Conservation (phyloP, 306 rosid genomes). For the Myrica gale region DNA sequence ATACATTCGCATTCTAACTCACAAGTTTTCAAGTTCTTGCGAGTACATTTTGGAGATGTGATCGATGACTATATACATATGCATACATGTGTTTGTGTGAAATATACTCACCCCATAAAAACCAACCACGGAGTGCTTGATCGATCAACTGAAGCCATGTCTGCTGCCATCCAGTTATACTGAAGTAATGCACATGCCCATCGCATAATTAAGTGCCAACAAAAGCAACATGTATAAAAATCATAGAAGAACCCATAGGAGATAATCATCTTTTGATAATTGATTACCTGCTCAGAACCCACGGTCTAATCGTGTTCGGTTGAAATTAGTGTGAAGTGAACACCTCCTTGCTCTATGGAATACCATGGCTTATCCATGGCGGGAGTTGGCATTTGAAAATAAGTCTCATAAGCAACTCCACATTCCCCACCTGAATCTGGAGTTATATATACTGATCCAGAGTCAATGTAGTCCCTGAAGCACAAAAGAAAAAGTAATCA, state of each 20-base stretch:
- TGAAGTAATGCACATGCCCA: constrained; percentile 22
- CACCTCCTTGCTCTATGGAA: constrained; percentile 76
- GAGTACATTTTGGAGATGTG: background rate
- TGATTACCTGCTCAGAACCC: constrained; percentile 74
- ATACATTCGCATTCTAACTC: too few relatives aligned
- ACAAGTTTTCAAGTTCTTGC: too few relatives aligned
- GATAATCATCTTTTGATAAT: too few relatives aligned
- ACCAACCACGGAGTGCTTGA: constrained; percentile 80
- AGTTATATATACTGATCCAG: constrained; percentile 53
- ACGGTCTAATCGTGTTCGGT: constrained; percentile 72
- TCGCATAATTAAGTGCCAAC: constrained; percentile 6
- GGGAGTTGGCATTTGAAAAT: constrained; percentile 73
- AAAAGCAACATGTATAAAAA: too few relatives aligned
- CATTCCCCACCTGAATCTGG: constrained; percentile 96
- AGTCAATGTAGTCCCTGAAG: constrained; percentile 57
- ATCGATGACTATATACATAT: background rate
- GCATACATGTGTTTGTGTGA: background rate
- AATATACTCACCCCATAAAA: constrained; percentile 59
- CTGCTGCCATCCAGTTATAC: constrained; percentile 78
- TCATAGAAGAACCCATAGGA: too few relatives aligned
- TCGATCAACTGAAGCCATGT: constrained; percentile 76
- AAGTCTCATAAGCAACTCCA: constrained; percentile 90
- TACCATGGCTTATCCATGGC: constrained; percentile 91
- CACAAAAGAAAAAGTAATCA: background rate
- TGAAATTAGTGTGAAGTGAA: constrained; percentile 74